A percentile compares a stretch with the other conserved stretches of the same genome.
phyloP scores from a whole-genome alignment of 306 rosid genomes.

The Trichosanthes cucumerina region DNA sequence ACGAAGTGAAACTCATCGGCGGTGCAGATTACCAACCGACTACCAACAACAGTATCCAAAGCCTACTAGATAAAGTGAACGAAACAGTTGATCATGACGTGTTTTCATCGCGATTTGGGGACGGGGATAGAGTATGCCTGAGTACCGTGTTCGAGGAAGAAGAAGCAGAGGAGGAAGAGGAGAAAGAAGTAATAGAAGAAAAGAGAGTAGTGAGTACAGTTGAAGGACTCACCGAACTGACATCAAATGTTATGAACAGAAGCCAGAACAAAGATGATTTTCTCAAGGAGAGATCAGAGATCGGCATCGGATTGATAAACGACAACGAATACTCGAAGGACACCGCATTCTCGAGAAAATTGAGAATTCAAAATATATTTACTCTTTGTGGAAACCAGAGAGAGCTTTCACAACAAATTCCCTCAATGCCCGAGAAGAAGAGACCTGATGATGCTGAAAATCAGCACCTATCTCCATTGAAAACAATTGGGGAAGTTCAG shows the following conservation, averaged over 20 bases:
- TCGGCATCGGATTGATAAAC: conserved; percentile 15
- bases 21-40: conserved; percentile 25
- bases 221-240: conserved; percentile 18
- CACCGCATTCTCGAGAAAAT: conserved; percentile 26
- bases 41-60: conserved; percentile 23
- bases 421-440: conserved; percentile 35
- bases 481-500: conserved; percentile 1
- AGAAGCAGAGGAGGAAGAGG: conserved; percentile 52
- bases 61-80: conserved; percentile 22
- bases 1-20: conserved; percentile 42
- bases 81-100: conserved; percentile 20
- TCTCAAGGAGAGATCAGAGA: conserved; percentile 31
- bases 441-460: conserved; percentile 19
- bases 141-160: conserved; percentile 85
- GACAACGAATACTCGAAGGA: conserved; percentile 25
- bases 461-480: conserved; percentile 2
- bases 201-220: conserved; percentile 61
- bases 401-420: conserved; percentile 54
- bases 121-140: conserved; percentile 46
- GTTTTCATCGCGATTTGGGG: conserved; percentile 41
- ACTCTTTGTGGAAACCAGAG: conserved; percentile 92
- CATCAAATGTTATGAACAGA: conserved; percentile 16
- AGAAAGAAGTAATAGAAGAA: conserved; percentile 86
- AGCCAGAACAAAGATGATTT: conserved; percentile 33
- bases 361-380: conserved; percentile 77